phyloP scores from a whole-genome alignment of 1,284 basidiomycete species.

The Thelephora terrestris region DNA sequence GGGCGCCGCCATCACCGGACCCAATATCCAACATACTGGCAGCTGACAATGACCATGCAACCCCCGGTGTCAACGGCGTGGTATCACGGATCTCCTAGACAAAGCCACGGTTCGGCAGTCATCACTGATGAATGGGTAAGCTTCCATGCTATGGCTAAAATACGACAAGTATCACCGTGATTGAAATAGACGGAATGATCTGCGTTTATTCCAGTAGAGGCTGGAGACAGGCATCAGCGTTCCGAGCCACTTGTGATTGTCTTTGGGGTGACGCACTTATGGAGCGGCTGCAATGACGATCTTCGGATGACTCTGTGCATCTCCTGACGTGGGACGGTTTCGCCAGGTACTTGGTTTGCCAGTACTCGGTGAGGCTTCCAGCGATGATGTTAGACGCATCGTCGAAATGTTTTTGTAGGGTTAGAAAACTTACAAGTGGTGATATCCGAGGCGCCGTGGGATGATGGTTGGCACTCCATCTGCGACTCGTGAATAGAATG shows the following conservation, averaged over 20 bases:
- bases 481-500: neutral
- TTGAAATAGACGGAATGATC: constrained; percentile 12
- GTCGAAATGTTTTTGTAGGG: neutral
- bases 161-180: constrained; percentile 6
- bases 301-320: constrained; percentile 11
- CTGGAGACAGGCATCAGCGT: constrained; percentile 2
- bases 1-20: no score
- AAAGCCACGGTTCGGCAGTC: constrained; percentile 10
- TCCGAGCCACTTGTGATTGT: no score
- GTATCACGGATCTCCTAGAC: constrained; percentile 3
- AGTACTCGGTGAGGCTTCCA: constrained; percentile 11
- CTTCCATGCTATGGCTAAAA: no score
- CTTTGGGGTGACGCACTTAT: constrained; percentile 2
- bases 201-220: constrained; percentile 12
- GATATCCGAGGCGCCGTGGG: constrained; percentile 25
- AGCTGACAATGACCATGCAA: neutral
- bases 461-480: constrained; percentile 23
- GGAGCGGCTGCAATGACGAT: constrained; percentile 11
- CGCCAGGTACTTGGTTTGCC: constrained; percentile 14
- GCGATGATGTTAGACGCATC: neutral
- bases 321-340: constrained; percentile 6
- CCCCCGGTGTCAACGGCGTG: neutral
- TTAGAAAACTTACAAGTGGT: constrained; percentile 22
- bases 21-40: no score
- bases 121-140: constrained; percentile 8